Conservation (phyloP, 371 early-diverging fungal genomes). For the Mucor indicus region DNA sequence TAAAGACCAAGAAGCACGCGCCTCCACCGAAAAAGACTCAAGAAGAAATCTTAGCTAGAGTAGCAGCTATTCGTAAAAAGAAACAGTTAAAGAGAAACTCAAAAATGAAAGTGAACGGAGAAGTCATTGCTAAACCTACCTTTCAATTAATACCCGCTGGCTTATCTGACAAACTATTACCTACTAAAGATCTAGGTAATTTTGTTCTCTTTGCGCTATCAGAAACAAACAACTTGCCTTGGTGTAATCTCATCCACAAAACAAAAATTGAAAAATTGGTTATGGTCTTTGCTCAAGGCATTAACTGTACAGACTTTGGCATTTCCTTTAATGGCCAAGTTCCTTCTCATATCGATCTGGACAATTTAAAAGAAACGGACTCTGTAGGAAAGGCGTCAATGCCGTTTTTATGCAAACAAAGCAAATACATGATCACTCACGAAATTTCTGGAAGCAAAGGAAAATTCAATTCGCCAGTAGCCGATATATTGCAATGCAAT, state of each 20-base stretch:
- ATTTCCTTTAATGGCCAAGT: constrained; percentile 2
- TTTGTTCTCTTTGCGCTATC: constrained; percentile 34
- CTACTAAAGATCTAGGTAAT: constrained; percentile 28
- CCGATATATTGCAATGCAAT: constrained; percentile 34
- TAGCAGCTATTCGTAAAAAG: constrained; percentile 22
- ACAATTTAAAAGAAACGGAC: neutral
- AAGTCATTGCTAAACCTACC: constrained; percentile 15
- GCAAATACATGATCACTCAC: constrained; percentile 35
- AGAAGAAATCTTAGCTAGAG: constrained; percentile 19
- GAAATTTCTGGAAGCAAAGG: constrained; percentile 26
- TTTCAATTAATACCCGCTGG: constrained; percentile 18
- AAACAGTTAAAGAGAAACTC: constrained; percentile 14
- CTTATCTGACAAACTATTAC: constrained; percentile 11
- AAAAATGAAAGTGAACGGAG: constrained; percentile 10
- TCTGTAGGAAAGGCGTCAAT: constrained; percentile 32
- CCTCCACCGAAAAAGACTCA: constrained; percentile 3
- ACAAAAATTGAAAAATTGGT: constrained; percentile 24
- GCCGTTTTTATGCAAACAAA: constrained; percentile 26
- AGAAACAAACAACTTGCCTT: constrained; percentile 24
- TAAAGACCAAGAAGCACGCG: constrained; percentile 2
- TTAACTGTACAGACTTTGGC: constrained; percentile 34
- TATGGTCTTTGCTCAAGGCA: constrained; percentile 33
- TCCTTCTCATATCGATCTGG: too few species aligned
- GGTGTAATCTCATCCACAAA: constrained; percentile 27
- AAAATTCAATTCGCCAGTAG: constrained; percentile 25